phyloP scores from a whole-genome alignment of 345 rosid species.

The Euphorbia pulcherrima region DNA sequence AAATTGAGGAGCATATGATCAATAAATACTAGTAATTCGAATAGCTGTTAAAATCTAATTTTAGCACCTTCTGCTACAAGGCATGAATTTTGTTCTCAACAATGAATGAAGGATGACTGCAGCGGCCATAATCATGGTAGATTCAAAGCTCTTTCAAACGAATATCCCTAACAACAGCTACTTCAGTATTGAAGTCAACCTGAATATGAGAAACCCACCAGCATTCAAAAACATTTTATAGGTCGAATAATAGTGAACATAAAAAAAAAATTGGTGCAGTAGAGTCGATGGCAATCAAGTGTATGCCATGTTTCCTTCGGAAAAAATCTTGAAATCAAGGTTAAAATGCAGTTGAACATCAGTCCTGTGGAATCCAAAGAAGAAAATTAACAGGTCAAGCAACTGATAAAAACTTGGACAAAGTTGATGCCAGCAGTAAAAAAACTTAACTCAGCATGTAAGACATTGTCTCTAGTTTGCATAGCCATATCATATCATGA shows the following conservation, averaged over 20 bases:
- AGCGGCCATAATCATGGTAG: conserved; percentile 95
- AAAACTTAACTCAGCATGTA: background rate
- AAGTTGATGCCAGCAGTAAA: too few relatives aligned
- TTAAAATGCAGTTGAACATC: background rate
- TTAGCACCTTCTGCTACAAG: conserved; percentile 72
- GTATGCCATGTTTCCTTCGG: background rate
- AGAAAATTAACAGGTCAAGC: background rate
- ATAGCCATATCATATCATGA: background rate
- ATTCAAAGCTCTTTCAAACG: conserved; percentile 82
- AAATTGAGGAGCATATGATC: too few relatives aligned
- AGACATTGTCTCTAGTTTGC: background rate
- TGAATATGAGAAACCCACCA: conserved; percentile 29
- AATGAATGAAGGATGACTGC: conserved; percentile 92
- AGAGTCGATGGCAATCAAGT: background rate
- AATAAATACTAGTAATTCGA: background rate
- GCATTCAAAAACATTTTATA: conserved; percentile 8
- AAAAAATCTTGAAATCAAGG: background rate
- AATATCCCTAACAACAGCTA: conserved; percentile 92
- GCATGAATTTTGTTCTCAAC: conserved; percentile 93
- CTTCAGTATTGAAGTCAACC: conserved; percentile 98
- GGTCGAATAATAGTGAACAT: background rate
- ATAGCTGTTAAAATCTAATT: background rate
- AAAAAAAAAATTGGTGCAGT: background rate
- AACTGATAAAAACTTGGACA: too few relatives aligned
- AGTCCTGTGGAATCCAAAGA: background rate